A percentile compares a stretch with the other conserved stretches of the same genome.
These are phyloP conservation scores for Entamoeba nuttalli DNA, from an alignment of 208 protist species.

Conservation along the genomic window DNA sequence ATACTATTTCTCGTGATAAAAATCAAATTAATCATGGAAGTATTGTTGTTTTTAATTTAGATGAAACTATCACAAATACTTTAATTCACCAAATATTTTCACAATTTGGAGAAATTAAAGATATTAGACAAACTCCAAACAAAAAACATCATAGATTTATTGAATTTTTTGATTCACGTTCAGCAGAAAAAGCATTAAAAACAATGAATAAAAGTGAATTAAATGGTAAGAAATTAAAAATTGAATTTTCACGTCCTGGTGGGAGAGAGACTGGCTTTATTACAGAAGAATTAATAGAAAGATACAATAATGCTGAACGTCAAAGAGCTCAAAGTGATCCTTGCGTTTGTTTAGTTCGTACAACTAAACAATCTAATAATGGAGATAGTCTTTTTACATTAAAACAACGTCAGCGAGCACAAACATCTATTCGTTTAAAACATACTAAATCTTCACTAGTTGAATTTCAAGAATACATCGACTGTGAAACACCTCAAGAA, in stretches of 20 bases:
- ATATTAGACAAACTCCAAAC: conserved; percentile 51
- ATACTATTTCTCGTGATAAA: background rate
- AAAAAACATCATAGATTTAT: conserved; percentile 51
- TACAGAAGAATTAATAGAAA: background rate
- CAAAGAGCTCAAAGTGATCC: background rate
- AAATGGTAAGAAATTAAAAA: conserved; percentile 38
- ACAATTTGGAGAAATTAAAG: conserved; percentile 44
- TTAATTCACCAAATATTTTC: conserved; percentile 34
- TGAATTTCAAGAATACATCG: background rate
- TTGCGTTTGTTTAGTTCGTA: background rate
- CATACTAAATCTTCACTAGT: background rate
- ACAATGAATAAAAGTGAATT: conserved; percentile 44
- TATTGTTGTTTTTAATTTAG: conserved; percentile 51
- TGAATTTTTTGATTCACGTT: conserved; percentile 48
- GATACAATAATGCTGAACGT: background rate
- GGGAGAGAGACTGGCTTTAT: conserved; percentile 5
- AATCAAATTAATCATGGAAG: conserved; percentile 45
- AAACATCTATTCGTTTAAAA: background rate
- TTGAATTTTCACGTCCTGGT: conserved; percentile 37
- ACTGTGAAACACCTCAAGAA: background rate
- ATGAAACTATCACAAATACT: conserved; percentile 28
- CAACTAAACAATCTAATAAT: background rate
- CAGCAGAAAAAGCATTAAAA: conserved; percentile 42
- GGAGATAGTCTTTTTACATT: background rate
- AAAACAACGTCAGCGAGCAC: background rate